Evolutionary conservation across 768 basidiomycete species (phyloP).

Genomic region (Leucosporidium creatinivorum): DNA sequence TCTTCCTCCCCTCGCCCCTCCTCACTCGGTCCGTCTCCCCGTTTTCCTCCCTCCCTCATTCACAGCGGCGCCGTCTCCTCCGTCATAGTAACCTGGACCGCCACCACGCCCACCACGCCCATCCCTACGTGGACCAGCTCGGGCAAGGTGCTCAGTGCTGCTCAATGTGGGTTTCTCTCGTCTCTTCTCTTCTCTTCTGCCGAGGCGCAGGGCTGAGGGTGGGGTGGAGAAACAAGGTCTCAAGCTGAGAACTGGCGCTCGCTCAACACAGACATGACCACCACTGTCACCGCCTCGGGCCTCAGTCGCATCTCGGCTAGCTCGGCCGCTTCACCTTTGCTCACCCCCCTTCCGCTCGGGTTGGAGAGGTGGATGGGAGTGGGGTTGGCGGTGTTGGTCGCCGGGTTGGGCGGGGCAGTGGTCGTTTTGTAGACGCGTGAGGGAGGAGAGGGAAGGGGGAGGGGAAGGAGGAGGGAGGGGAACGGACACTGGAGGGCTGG

Average conservation of each 20-base stretch:
- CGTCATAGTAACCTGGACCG: conserved; percentile 8
- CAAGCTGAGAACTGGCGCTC: too few relatives aligned
- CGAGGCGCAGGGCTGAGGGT: too few relatives aligned
- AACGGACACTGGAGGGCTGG: too few relatives aligned
- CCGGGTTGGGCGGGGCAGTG: background rate
- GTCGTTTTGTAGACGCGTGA: background rate
- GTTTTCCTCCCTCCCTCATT: background rate
- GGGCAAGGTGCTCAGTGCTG: background rate
- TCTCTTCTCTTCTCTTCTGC: background rate
- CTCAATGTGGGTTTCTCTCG: conserved; percentile 4
- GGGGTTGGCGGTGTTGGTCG: background rate
- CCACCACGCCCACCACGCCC: conserved; percentile 22
- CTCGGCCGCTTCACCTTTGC: background rate
- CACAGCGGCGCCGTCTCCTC: conserved; percentile 11
- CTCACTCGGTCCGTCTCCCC: too few relatives aligned
- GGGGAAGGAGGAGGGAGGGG: too few relatives aligned
- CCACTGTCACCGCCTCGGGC: background rate
- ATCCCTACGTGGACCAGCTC: conserved; percentile 18
- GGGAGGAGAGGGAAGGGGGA: too few relatives aligned
- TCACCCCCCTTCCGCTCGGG: background rate
- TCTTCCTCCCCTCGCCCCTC: background rate
- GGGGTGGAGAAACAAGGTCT: too few relatives aligned
- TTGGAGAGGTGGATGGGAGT: background rate
- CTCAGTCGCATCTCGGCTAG: background rate
- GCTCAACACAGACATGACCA: background rate